Evolutionary conservation across 2,329 filamentous ascomycete species (phyloP).

Genomic region (Periglandula ipomoeae): DNA sequence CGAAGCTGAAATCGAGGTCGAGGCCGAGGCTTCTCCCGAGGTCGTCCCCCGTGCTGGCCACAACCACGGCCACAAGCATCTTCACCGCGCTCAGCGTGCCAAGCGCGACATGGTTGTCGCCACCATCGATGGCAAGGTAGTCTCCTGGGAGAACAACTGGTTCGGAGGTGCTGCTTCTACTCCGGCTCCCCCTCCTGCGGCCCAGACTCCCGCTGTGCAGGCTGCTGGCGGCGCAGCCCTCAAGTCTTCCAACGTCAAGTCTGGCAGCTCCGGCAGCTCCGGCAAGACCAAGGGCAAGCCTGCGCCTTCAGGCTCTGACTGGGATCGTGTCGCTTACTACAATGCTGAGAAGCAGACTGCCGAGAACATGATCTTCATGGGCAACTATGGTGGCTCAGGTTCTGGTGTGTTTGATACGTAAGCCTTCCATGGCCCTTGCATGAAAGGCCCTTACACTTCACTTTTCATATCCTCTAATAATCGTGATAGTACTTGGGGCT

Average conservation of each 20-base stretch:
- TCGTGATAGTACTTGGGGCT: slow-evolving; percentile 30
- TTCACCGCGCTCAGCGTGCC: slow-evolving; percentile 29
- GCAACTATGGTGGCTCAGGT: slow-evolving; percentile 35
- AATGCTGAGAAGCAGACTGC: slow-evolving; percentile 27
- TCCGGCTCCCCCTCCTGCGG: slow-evolving; percentile 9
- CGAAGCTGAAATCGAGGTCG: slow-evolving; percentile 7
- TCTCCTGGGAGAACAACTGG: slow-evolving; percentile 51
- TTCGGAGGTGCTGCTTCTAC: slow-evolving; percentile 24
- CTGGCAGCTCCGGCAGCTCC: neutral
- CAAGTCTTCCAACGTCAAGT: neutral
- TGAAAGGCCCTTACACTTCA: too few species aligned
- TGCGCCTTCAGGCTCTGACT: slow-evolving; percentile 20
- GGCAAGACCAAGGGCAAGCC: slow-evolving; percentile 3
- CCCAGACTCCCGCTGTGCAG: slow-evolving; percentile 5
- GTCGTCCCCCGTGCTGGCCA: slow-evolving; percentile 17
- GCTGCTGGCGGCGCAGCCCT: slow-evolving; percentile 11
- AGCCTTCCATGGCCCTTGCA: slow-evolving; percentile 14
- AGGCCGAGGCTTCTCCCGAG: neutral
- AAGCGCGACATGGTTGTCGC: slow-evolving; percentile 47
- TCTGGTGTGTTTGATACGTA: slow-evolving; percentile 35
- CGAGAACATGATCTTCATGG: slow-evolving; percentile 39
- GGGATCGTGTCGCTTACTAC: slow-evolving; percentile 36
- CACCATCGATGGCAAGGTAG: slow-evolving; percentile 47
- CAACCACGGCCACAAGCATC: slow-evolving; percentile 37
- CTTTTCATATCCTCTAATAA: neutral